phyloP scores from a whole-genome alignment of 169 alveolate species.

The Plasmodium vinckei region DNA sequence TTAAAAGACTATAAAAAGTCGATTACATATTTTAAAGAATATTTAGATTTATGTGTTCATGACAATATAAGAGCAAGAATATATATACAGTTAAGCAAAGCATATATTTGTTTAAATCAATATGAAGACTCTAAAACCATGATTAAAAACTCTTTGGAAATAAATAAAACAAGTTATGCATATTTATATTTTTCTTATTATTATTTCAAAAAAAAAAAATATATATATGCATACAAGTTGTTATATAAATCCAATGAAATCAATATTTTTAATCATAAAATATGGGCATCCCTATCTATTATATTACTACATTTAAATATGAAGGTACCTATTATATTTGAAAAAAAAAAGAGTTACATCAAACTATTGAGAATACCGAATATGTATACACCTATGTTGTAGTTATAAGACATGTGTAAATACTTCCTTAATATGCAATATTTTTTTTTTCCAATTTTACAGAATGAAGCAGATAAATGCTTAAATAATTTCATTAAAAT shows the following conservation, averaged over 20 bases:
- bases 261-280: conserved; percentile 22
- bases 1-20: conserved; percentile 22
- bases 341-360: background rate
- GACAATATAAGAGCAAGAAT: conserved; percentile 21
- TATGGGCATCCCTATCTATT: conserved; percentile 50
- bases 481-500: conserved; percentile 53
- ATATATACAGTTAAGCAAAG: conserved; percentile 32
- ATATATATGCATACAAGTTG: conserved; percentile 27
- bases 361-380: background rate
- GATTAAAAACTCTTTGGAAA: conserved; percentile 32
- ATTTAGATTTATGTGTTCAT: conserved; percentile 18
- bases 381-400: background rate
- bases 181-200: conserved; percentile 26
- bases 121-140: conserved; percentile 20
- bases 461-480: conserved; percentile 63
- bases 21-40: background rate
- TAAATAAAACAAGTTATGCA: conserved; percentile 48
- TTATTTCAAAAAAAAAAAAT: conserved; percentile 44
- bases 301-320: conserved; percentile 32
- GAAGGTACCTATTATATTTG: conserved; percentile 22
- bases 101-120: conserved; percentile 16
- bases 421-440: background rate
- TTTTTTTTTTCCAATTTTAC: background rate
- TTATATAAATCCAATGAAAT: conserved; percentile 62
- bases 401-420: background rate